Evolutionary conservation across 768 basidiomycete genomes (phyloP), one percentile per base, ranked within the genome.

Genomic region (Exsudoporus frostii): DNA sequence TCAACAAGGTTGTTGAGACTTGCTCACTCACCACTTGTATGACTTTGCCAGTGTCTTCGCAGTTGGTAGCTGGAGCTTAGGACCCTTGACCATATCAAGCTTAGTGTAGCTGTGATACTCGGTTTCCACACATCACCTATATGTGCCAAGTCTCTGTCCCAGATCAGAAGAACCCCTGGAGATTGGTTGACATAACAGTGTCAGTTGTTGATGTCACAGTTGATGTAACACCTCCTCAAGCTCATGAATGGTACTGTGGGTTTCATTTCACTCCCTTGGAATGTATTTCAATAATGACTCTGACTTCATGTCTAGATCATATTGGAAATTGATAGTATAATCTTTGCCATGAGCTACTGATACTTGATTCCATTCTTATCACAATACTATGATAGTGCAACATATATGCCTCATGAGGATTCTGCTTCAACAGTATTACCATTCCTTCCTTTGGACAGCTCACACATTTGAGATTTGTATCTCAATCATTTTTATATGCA

Each of bases 171-270:
- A n/a, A n/a, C n/a, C n/a, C n/a, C n/a, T n/a, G n/a, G n/a, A n/a
- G n/a, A n/a, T n/a, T n/a, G n/a, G n/a, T n/a, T n/a, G n/a, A n/a
- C n/a, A n/a, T n/a, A n/a, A n/a, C n/a, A n/a, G n/a, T n/a, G n/a
- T n/a, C n/a, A n/a, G n/a, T n/a, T n/a, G n/a, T n/a, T n/a, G n/a
- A n/a, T n/a, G n/a, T n/a, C n/a, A n/a, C n/a, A n/a, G n/a, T n/a
- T n/a, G n/a, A n/a, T n/a, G n/a, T n/a, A n/a, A n/a, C n/a, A n/a
- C 25, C 46, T 41, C 1, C 33, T 62, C 5, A 46, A 58, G 19
- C 60, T 62, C 14, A 52, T 37, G 38, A 58, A 62, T 3, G 59
- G 59, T 2, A 58, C 59, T 6, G 58, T 60, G 9, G 5, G 54
- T 37, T 24, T 37, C 2, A 7, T 19, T 11, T 5, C 3, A n/a